Percentiles rank a stretch among this genome's conserved stretches.
Conservation (phyloP, 805 yeast genomes). For the Saccharomyces cerevisiae region DNA sequence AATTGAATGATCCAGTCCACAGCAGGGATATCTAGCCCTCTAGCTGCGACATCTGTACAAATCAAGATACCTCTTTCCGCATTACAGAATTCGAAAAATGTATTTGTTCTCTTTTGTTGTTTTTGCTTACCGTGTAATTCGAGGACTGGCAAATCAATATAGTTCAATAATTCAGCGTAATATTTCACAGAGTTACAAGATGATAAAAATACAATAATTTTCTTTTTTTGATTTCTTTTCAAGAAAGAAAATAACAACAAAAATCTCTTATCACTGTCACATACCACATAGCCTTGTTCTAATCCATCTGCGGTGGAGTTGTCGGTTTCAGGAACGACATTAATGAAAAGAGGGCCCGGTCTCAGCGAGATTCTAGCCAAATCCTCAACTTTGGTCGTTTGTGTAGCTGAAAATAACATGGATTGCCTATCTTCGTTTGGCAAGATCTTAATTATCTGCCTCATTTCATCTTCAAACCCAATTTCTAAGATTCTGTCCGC, state of each 20-base stretch:
- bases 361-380: slow-evolving; percentile 92
- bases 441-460: slow-evolving; percentile 84
- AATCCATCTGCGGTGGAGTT: slow-evolving; percentile 92
- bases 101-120: slow-evolving; percentile 96
- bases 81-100: slow-evolving; percentile 95
- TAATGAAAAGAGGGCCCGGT: slow-evolving; percentile 88
- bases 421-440: slow-evolving; percentile 92
- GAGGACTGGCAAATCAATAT: slow-evolving; percentile 92
- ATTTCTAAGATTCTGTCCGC: slow-evolving; percentile 96
- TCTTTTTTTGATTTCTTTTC: slow-evolving; percentile 86
- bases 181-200: slow-evolving; percentile 96
- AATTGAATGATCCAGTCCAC: slow-evolving; percentile 99
- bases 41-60: slow-evolving; percentile 98
- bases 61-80: slow-evolving; percentile 89
- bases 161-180: slow-evolving; percentile 88
- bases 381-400: slow-evolving; percentile 97
- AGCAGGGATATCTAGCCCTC: slow-evolving; percentile 97
- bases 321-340: slow-evolving; percentile 77
- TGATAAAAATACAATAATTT: slow-evolving; percentile 86
- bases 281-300: slow-evolving; percentile 97
- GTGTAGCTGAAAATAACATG: slow-evolving; percentile 98
- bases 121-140: slow-evolving; percentile 97
- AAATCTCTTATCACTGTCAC: slow-evolving; percentile 93
- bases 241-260: slow-evolving; percentile 82
- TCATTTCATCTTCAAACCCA: slow-evolving; percentile 99